Percentiles rank a stretch among this genome's conserved stretches.
These are phyloP conservation scores for Inosperma sp. DNA, from an alignment of 768 basidiomycete genomes.

Conservation along the genomic window DNA sequence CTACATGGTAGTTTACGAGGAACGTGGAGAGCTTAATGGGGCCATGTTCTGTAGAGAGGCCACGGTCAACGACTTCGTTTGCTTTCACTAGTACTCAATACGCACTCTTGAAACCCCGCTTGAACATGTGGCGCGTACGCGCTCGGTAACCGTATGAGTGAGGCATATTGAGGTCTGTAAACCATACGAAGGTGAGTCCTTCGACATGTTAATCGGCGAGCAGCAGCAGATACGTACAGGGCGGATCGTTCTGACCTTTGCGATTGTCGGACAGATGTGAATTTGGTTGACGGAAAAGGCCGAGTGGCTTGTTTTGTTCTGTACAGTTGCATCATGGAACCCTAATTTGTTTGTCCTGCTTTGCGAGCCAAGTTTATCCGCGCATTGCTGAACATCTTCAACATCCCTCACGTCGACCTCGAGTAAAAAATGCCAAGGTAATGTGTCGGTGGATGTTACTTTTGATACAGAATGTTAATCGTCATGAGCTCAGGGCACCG, in stretches of 20 bases:
- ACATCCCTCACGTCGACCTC: slow-evolving; percentile 34
- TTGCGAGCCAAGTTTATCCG: slow-evolving; percentile 27
- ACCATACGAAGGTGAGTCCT: background rate
- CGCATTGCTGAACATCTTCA: slow-evolving; percentile 17
- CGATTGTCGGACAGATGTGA: slow-evolving; percentile 31
- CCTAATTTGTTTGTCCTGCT: slow-evolving; percentile 37
- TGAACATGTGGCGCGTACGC: slow-evolving; percentile 99
- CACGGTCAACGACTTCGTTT: slow-evolving; percentile 12
- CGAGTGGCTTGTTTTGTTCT: slow-evolving; percentile 61
- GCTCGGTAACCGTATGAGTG: slow-evolving; percentile 99
- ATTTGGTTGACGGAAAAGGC: slow-evolving; percentile 43
- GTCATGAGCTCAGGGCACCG: slow-evolving; percentile 62
- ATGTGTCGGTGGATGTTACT: slow-evolving; percentile 22
- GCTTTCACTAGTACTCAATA: slow-evolving; percentile 13
- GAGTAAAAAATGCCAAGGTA: slow-evolving; percentile 85
- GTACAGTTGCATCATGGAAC: slow-evolving; percentile 54
- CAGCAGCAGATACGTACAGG: slow-evolving; percentile 37
- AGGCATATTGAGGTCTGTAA: slow-evolving; percentile 77
- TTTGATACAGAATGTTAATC: slow-evolving; percentile 24
- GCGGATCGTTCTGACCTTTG: slow-evolving; percentile 47
- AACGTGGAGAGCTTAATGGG: slow-evolving; percentile 87
- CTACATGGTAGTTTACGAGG: slow-evolving; percentile 88
- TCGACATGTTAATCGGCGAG: slow-evolving; percentile 6
- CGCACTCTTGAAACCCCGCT: slow-evolving; percentile 95
- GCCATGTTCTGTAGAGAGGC: slow-evolving; percentile 68